Conservation (phyloP, 345 rosid species). For the Physaria fendleri region DNA sequence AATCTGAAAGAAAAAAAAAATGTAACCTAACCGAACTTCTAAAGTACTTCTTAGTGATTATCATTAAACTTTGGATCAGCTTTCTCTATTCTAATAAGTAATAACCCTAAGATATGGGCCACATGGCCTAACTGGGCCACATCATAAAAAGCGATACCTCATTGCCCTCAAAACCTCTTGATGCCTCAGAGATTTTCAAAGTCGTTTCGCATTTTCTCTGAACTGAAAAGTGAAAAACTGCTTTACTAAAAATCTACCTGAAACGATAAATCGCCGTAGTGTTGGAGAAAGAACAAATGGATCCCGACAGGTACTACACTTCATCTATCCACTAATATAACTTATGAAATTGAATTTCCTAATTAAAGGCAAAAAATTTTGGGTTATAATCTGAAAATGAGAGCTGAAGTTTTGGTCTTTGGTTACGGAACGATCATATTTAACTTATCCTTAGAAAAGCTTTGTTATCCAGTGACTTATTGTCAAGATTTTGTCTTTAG, state of each 20-base stretch:
- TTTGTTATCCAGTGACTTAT: not conserved
- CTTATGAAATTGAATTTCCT: not conserved
- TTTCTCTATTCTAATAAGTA: too few species aligned
- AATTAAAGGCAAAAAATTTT: not conserved
- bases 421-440: slow-evolving; percentile 2
- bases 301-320: slow-evolving; percentile 27
- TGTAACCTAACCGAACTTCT: too few species aligned
- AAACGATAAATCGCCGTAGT: not conserved
- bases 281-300: slow-evolving; percentile 21
- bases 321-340: not conserved
- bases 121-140: not conserved
- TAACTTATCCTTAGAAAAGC: not conserved
- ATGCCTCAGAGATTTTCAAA: not conserved
- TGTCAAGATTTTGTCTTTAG: not conserved
- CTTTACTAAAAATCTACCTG: not conserved
- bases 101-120: not conserved
- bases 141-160: not conserved
- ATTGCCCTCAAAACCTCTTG: not conserved
- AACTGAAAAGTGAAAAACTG: not conserved
- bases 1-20: too few species aligned
- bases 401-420: not conserved
- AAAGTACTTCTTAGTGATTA: too few species aligned
- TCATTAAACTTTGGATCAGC: not conserved
- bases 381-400: not conserved
- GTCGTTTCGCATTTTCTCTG: not conserved